A percentile compares a stretch with the other conserved stretches of the same genome.
Conservation (phyloP, 345 rosid species). For the Crucihimalaya himalaica region DNA sequence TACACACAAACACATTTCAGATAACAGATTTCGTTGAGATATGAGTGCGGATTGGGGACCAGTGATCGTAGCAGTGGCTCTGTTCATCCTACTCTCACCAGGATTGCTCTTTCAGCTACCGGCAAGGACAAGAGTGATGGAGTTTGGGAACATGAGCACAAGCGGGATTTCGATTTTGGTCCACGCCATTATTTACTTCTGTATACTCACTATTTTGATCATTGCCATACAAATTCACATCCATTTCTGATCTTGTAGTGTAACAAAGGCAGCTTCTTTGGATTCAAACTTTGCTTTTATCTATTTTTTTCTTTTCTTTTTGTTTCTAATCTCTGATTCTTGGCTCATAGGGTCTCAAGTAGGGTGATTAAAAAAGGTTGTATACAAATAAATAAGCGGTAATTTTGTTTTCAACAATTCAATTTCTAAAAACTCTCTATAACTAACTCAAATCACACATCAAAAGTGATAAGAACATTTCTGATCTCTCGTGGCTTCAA, state of each 20-base stretch:
- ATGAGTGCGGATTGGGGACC: slow-evolving; percentile 96
- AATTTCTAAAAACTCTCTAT: neutral
- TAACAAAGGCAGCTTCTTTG: slow-evolving; percentile 20
- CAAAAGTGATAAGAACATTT: neutral
- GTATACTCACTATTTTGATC: slow-evolving; percentile 79
- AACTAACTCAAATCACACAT: neutral
- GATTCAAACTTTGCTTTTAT: slow-evolving; percentile 12
- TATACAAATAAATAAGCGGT: slow-evolving; percentile 24
- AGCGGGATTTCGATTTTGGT: slow-evolving; percentile 87
- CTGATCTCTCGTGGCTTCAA: neutral
- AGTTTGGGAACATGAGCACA: slow-evolving; percentile 92
- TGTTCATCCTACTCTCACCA: slow-evolving; percentile 90
- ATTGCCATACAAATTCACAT: slow-evolving; percentile 58
- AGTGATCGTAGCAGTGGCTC: slow-evolving; percentile 61
- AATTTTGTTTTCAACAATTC: slow-evolving; percentile 16
- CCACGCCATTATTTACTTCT: slow-evolving; percentile 81
- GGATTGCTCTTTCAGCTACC: slow-evolving; percentile 94
- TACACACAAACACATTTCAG: slow-evolving; percentile 12
- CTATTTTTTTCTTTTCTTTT: neutral
- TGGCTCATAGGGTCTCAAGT: slow-evolving; percentile 26
- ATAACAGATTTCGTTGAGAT: neutral
- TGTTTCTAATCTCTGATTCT: slow-evolving; percentile 29
- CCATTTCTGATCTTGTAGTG: slow-evolving; percentile 33
- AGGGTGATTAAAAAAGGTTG: slow-evolving; percentile 1
- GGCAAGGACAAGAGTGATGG: slow-evolving; percentile 70